These are phyloP conservation scores for Aegilops speltoides DNA, from an alignment of 176 grass and related monocot species.

Conservation along the genomic window DNA sequence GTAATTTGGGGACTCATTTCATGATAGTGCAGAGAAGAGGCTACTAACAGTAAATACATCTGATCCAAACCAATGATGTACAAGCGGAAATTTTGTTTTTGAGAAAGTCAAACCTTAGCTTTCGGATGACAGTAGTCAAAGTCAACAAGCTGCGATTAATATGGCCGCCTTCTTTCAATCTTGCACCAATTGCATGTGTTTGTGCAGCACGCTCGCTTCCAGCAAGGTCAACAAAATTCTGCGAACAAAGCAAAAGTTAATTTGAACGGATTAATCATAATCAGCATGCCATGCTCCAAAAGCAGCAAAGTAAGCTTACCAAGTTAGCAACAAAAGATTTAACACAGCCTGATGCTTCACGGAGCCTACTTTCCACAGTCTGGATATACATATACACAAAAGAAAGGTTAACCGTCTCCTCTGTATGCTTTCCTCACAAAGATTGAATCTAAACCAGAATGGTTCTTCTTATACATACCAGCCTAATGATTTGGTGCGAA, in stretches of 20 bases:
- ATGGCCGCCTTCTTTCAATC: constrained; percentile 90
- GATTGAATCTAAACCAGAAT: constrained; percentile 3
- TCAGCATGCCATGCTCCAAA: constrained; percentile 1
- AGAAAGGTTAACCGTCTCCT: constrained; percentile 23
- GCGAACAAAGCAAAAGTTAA: constrained; percentile 43
- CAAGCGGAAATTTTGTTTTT: neutral
- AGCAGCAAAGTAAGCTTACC: constrained; percentile 41
- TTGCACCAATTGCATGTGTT: constrained; percentile 83
- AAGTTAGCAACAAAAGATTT: constrained; percentile 94
- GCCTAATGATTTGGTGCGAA: constrained; percentile 99
- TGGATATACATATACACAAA: constrained; percentile 38
- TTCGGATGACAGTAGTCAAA: constrained; percentile 93
- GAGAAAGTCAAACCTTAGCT: constrained; percentile 60
- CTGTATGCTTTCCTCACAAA: neutral
- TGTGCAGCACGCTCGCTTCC: constrained; percentile 92
- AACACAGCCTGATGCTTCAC: constrained; percentile 78
- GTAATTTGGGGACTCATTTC: neutral
- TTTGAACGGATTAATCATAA: constrained; percentile 20
- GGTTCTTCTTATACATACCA: constrained; percentile 55
- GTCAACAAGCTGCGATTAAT: constrained; percentile 92
- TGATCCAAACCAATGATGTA: neutral
- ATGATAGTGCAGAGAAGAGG: constrained; percentile 25
- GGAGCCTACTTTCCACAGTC: constrained; percentile 73
- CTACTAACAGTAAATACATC: neutral
- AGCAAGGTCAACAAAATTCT: constrained; percentile 99